Percentiles rank a stretch among this genome's conserved stretches.
Conservation (phyloP, 108 stramenopile species). For the Chaetoceros muelleri region DNA sequence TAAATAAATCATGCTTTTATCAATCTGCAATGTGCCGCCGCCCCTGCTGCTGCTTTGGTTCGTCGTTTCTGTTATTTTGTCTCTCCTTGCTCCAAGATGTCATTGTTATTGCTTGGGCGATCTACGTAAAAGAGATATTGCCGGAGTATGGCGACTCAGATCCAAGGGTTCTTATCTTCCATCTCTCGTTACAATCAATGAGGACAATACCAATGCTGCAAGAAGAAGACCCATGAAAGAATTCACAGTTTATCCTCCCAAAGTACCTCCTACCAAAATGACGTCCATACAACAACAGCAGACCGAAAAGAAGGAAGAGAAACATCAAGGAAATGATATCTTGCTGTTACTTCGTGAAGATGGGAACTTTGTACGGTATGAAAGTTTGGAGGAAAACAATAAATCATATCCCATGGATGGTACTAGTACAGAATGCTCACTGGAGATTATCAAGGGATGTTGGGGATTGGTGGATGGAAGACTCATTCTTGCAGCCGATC, state of each 20-base stretch:
- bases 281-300: slow-evolving; percentile 11
- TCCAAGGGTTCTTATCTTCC: slow-evolving; percentile 11
- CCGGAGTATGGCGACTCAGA: slow-evolving; percentile 55
- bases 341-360: slow-evolving; percentile 76
- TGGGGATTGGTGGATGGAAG: slow-evolving; percentile 72
- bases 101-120: slow-evolving; percentile 18
- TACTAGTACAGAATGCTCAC: slow-evolving; percentile 16
- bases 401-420: neutral
- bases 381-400: neutral
- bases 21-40: too few relatives aligned
- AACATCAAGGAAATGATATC: slow-evolving; percentile 32
- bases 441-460: slow-evolving; percentile 34
- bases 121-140: slow-evolving; percentile 54
- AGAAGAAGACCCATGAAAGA: slow-evolving; percentile 53
- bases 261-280: neutral
- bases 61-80: too few relatives aligned
- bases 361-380: slow-evolving; percentile 57
- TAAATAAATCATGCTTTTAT: too few relatives aligned
- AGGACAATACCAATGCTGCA: slow-evolving; percentile 11
- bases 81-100: too few relatives aligned
- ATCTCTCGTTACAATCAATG: slow-evolving; percentile 5
- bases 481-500: slow-evolving; percentile 70
- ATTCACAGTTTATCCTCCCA: slow-evolving; percentile 59
- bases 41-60: too few relatives aligned
- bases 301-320: slow-evolving; percentile 1